These are phyloP conservation scores for Pugionium dolabratum DNA, from an alignment of 345 rosid genomes.

Conservation along the genomic window DNA sequence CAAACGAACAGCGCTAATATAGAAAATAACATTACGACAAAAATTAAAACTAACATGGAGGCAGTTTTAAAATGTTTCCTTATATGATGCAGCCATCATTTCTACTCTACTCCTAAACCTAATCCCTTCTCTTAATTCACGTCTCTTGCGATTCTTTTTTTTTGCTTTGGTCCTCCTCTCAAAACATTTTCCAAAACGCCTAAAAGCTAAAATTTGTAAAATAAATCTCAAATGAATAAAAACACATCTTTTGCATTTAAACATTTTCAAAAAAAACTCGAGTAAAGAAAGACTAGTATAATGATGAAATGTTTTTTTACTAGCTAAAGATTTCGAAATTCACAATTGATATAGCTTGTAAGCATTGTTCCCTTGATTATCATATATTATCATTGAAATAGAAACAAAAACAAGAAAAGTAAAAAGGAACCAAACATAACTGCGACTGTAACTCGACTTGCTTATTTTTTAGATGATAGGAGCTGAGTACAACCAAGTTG, in stretches of 20 bases:
- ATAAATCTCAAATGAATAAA: neutral
- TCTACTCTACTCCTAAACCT: slow-evolving; percentile 45
- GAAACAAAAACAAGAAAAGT: neutral
- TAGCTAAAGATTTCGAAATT: neutral
- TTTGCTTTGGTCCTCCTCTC: slow-evolving; percentile 16
- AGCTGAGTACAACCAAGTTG: slow-evolving; percentile 34
- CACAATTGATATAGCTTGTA: neutral
- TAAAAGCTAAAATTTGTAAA: neutral
- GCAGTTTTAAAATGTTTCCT: slow-evolving; percentile 53
- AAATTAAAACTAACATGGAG: slow-evolving; percentile 48
- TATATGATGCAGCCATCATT: slow-evolving; percentile 53
- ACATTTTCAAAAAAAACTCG: neutral
- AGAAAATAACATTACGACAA: neutral
- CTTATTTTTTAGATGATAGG: slow-evolving; percentile 46
- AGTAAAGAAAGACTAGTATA: neutral
- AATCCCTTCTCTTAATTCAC: slow-evolving; percentile 28
- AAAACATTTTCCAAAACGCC: neutral
- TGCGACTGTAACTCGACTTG: slow-evolving; percentile 41
- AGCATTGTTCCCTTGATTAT: neutral
- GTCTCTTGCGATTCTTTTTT: slow-evolving; percentile 36
- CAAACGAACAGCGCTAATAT: too few species aligned
- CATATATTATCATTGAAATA: neutral
- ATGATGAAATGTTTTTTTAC: neutral
- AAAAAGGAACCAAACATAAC: slow-evolving; percentile 25
- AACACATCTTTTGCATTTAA: neutral